phyloP scores from a whole-genome alignment of 2,329 filamentous ascomycete genomes.

The Aspergillus cejpii region DNA sequence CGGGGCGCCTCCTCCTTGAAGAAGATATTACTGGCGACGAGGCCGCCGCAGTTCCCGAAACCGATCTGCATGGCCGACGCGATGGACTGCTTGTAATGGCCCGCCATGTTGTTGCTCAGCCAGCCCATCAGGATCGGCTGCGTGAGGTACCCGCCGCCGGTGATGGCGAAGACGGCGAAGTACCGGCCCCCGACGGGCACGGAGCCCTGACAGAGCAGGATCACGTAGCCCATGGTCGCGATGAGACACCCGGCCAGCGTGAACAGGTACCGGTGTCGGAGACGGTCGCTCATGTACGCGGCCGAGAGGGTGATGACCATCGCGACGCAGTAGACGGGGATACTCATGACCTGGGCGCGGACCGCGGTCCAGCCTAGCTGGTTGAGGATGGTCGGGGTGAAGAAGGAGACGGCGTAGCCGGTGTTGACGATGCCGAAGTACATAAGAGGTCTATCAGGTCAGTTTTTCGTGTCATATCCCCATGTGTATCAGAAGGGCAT shows the following conservation, averaged over 20 bases:
- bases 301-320: constrained; percentile 51
- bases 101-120: constrained; percentile 52
- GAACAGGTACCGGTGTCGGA: constrained; percentile 50
- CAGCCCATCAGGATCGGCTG: constrained; percentile 52
- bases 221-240: constrained; percentile 50
- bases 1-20: constrained; percentile 24
- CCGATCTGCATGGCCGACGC: constrained; percentile 48
- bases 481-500: no score
- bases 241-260: constrained; percentile 47
- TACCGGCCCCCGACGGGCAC: constrained; percentile 48
- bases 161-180: constrained; percentile 51
- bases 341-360: constrained; percentile 44
- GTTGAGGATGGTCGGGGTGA: constrained; percentile 39
- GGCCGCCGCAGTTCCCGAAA: constrained; percentile 30
- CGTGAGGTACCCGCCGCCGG: constrained; percentile 49
- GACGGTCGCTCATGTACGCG: constrained; percentile 47
- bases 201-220: constrained; percentile 47
- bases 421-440: constrained; percentile 55
- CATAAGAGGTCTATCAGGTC: constrained; percentile 50
- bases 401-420: constrained; percentile 42
- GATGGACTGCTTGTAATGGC: constrained; percentile 53
- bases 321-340: constrained; percentile 57
- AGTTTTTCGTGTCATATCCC: no score
- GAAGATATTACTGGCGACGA: constrained; percentile 34
- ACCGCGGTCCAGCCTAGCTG: constrained; percentile 53